These are phyloP conservation scores for Blastocystis sp. DNA, from an alignment of 352 stramenopile species.

Conservation along the genomic window DNA sequence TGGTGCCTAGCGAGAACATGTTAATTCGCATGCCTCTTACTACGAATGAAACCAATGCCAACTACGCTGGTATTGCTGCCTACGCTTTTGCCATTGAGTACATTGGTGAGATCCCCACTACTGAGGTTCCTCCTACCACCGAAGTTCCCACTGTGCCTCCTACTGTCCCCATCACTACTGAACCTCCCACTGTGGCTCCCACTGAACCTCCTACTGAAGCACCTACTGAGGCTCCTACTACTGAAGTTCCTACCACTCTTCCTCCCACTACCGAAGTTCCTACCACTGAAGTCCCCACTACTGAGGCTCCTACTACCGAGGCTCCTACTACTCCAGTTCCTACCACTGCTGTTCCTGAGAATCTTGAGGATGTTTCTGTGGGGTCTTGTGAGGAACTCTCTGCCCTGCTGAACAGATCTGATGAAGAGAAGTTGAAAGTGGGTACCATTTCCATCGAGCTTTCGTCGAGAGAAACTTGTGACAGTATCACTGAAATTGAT, in stretches of 20 bases:
- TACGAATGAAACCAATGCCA: constrained; percentile 27
- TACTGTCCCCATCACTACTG: neutral
- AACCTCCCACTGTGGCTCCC: constrained; percentile 6
- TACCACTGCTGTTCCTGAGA: neutral
- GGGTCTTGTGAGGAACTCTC: neutral
- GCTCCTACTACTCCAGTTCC: neutral
- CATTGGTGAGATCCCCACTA: neutral
- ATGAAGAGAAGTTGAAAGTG: no score
- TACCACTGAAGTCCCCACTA: neutral
- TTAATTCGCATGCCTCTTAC: neutral
- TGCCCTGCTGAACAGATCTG: neutral
- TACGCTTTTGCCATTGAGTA: neutral
- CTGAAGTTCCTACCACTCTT: neutral
- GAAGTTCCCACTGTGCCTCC: neutral
- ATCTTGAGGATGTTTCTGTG: neutral
- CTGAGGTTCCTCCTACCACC: neutral
- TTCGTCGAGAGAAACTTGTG: neutral
- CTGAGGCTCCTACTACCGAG: constrained; percentile 22
- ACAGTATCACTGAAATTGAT: neutral
- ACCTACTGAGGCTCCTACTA: neutral
- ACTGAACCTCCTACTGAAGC: constrained; percentile 1
- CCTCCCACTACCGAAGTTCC: neutral
- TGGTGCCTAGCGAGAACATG: neutral
- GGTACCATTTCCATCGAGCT: no score
- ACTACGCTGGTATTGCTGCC: constrained; percentile 52